These are phyloP conservation scores for Agaricus subrufescens DNA, from an alignment of 768 basidiomycete genomes.

Conservation along the genomic window DNA sequence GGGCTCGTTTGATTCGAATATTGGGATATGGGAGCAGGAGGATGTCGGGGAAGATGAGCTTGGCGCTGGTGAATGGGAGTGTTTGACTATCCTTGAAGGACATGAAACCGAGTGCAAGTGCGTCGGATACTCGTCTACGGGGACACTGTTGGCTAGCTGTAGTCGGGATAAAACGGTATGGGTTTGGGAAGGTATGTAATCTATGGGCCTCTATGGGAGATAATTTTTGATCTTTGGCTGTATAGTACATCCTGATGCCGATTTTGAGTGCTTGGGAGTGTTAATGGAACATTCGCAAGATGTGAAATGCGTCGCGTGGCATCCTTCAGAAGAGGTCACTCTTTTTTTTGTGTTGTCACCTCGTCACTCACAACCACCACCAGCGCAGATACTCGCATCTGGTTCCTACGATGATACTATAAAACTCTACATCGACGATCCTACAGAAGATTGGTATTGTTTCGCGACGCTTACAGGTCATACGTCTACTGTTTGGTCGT, in stretches of 20 bases:
- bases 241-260: conserved; percentile 82
- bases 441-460: conserved; percentile 91
- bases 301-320: conserved; percentile 93
- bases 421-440: conserved; percentile 90
- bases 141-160: conserved; percentile 86
- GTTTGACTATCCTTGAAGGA: conserved; percentile 80
- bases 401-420: conserved; percentile 97
- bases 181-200: conserved; percentile 88
- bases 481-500: conserved; percentile 85
- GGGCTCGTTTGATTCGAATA: conserved; percentile 90
- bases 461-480: conserved; percentile 81
- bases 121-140: conserved; percentile 77
- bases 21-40: conserved; percentile 86
- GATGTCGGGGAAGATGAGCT: conserved; percentile 25
- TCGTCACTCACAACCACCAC: conserved; percentile 14
- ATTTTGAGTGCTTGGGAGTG: conserved; percentile 93
- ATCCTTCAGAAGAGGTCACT: conserved; percentile 87
- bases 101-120: conserved; percentile 97
- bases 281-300: conserved; percentile 97
- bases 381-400: conserved; percentile 83
- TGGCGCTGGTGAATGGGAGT: conserved; percentile 74
- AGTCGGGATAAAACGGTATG: conserved; percentile 97
- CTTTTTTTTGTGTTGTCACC: conserved; percentile 5
- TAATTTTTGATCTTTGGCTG: background rate
- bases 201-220: background rate